Evolutionary conservation across 495 filamentous ascomycete species (phyloP).

Genomic region (Polyplosphaeria fusca): DNA sequence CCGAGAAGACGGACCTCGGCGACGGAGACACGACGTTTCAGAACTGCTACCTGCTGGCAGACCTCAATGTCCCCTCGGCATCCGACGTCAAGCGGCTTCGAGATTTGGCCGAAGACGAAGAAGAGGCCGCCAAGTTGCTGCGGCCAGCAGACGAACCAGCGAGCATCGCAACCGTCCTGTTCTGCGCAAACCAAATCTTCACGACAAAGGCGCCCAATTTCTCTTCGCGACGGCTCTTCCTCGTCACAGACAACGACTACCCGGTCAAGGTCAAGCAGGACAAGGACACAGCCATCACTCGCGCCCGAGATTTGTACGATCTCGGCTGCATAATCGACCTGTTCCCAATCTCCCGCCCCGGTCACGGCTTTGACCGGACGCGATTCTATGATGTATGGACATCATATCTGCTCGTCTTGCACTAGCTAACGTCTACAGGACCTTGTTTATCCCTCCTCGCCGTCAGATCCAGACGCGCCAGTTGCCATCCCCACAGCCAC

Average conservation of each 20-base stretch:
- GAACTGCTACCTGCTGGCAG: conserved; percentile 87
- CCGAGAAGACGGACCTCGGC: conserved; percentile 78
- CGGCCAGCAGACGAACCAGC: conserved; percentile 61
- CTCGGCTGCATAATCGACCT: conserved; percentile 89
- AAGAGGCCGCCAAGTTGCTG: conserved; percentile 59
- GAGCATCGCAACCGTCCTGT: conserved; percentile 86
- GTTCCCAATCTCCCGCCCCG: conserved; percentile 78
- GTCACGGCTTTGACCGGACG: conserved; percentile 72
- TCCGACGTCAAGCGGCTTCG: conserved; percentile 79
- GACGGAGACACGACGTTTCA: conserved; percentile 69
- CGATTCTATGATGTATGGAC: conserved; percentile 76
- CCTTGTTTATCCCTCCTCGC: conserved; percentile 45
- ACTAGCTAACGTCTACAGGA: conserved; percentile 26
- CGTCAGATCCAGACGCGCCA: conserved; percentile 65
- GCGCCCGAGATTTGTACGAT: conserved; percentile 94
- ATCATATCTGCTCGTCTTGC: not conserved
- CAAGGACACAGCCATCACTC: conserved; percentile 72
- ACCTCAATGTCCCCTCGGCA: conserved; percentile 83
- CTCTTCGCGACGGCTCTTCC: conserved; percentile 83
- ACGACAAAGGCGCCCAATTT: conserved; percentile 94
- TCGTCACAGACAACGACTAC: conserved; percentile 93
- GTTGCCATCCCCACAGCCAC: conserved; percentile 44
- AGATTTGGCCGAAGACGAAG: conserved; percentile 70
- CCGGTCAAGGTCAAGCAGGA: conserved; percentile 69
- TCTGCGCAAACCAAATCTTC: conserved; percentile 95